Percentiles rank a stretch among this genome's conserved stretches.
Conservation (phyloP, 202 grass and related monocot genomes). For the Miscanthus sacchariflorus region DNA sequence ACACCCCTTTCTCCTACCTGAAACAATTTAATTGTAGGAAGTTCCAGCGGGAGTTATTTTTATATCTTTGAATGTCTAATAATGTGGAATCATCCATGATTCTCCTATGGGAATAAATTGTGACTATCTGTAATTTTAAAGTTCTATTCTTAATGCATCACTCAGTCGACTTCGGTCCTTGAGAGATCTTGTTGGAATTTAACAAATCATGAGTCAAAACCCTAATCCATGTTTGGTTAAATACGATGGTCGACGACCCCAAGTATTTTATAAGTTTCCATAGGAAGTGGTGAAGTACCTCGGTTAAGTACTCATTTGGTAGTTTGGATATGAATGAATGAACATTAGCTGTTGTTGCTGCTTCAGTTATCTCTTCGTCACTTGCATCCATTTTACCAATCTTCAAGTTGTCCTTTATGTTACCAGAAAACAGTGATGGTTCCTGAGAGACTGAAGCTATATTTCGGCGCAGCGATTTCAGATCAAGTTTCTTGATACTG, state of each 20-base stretch:
- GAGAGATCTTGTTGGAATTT: slow-evolving; percentile 16
- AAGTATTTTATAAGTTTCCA: neutral
- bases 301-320: slow-evolving; percentile 56
- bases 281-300: slow-evolving; percentile 48
- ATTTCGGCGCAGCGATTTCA: slow-evolving; percentile 62
- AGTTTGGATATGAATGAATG: slow-evolving; percentile 65
- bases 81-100: slow-evolving; percentile 14
- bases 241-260: neutral
- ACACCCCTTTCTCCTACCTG: slow-evolving; percentile 70
- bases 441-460: slow-evolving; percentile 73
- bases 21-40: slow-evolving; percentile 16
- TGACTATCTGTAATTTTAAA: neutral
- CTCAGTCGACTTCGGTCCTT: slow-evolving; percentile 3
- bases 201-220: slow-evolving; percentile 7
- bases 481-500: slow-evolving; percentile 64
- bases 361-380: slow-evolving; percentile 58
- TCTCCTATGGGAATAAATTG: neutral
- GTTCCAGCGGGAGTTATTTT: neutral
- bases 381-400: slow-evolving; percentile 60
- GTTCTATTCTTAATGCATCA: neutral
- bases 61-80: neutral
- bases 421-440: slow-evolving; percentile 71
- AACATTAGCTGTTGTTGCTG: slow-evolving; percentile 63
- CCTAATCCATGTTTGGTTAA: slow-evolving; percentile 4
- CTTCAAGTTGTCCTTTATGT: slow-evolving; percentile 68